Percentiles rank a stretch among this genome's conserved stretches.
phyloP scores from a whole-genome alignment of 1,139 yeast genomes.

The Hanseniaspora gamundiae region DNA sequence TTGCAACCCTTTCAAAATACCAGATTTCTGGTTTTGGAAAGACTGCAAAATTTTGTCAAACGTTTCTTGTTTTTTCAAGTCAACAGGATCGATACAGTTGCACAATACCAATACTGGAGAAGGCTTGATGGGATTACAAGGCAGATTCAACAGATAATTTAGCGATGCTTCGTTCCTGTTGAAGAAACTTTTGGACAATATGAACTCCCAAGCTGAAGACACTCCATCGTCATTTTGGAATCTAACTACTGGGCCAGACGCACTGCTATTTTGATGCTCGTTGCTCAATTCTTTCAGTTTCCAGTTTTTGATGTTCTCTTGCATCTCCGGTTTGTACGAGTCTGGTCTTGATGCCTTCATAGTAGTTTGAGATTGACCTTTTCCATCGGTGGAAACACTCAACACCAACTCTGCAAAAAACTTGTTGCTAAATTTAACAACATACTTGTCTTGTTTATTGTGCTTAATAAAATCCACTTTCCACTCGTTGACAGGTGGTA shows the following conservation, averaged over 20 bases:
- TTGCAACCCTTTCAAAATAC: conserved; percentile 2
- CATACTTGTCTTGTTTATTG: neutral
- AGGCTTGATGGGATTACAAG: conserved; percentile 1
- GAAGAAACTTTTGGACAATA: neutral
- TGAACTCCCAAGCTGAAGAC: neutral
- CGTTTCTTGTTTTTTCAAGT: conserved; percentile 6
- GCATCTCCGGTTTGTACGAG: neutral
- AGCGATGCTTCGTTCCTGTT: conserved; percentile 2
- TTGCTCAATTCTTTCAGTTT: neutral
- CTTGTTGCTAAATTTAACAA: neutral
- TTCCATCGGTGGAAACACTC: neutral
- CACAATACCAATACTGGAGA: conserved; percentile 3
- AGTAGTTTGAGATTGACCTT: neutral
- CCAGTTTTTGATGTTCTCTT: neutral
- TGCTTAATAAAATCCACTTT: conserved; percentile 2
- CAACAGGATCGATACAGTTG: conserved; percentile 6
- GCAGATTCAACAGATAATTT: conserved; percentile 3
- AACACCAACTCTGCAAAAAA: neutral
- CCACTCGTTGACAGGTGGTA: conserved; percentile 6
- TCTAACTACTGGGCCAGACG: neutral
- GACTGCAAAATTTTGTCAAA: conserved; percentile 4
- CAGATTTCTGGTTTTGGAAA: conserved; percentile 1
- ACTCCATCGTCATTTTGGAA: neutral
- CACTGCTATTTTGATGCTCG: neutral
- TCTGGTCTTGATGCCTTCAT: neutral